These are phyloP conservation scores for Chaetomium olivaceum DNA, from an alignment of 2,329 filamentous ascomycete genomes.

Conservation along the genomic window DNA sequence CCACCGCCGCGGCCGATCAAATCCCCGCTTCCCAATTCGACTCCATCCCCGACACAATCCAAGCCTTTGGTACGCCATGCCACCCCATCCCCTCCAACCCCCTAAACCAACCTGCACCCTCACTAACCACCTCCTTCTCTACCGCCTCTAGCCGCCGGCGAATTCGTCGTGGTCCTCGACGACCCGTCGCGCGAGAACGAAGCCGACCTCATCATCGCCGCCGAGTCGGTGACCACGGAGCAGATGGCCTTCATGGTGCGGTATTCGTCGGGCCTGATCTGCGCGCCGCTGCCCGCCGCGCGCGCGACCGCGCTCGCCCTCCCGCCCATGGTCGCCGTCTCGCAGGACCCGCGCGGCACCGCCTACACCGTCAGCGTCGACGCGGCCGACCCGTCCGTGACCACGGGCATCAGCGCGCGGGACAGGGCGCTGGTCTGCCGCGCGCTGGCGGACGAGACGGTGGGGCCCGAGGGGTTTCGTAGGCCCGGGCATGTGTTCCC, in stretches of 20 bases:
- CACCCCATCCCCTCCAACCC: constrained; percentile 14
- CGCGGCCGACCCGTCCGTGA: constrained; percentile 68
- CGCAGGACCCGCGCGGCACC: constrained; percentile 82
- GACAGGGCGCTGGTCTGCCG: constrained; percentile 83
- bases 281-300: constrained; percentile 73
- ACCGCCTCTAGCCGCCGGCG: constrained; percentile 62
- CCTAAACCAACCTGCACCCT: constrained; percentile 3
- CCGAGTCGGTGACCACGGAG: constrained; percentile 75
- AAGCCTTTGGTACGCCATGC: constrained; percentile 60
- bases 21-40: constrained; percentile 60
- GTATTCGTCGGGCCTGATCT: constrained; percentile 87
- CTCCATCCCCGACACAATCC: constrained; percentile 64
- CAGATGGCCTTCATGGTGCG: constrained; percentile 98
- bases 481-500: constrained; percentile 90
- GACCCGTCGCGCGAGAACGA: constrained; percentile 93
- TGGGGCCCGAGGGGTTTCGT: constrained; percentile 64
- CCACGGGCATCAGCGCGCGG: constrained; percentile 86
- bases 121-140: constrained; percentile 17
- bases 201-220: constrained; percentile 95
- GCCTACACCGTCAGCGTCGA: constrained; percentile 94
- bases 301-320: constrained; percentile 72
- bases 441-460: constrained; percentile 67
- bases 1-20: constrained; percentile 38
- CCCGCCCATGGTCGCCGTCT: constrained; percentile 79
- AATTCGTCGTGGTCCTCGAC: constrained; percentile 96